Base-by-base conservation (phyloP, 1,284 basidiomycete species). In the Malassezia equina region DNA sequence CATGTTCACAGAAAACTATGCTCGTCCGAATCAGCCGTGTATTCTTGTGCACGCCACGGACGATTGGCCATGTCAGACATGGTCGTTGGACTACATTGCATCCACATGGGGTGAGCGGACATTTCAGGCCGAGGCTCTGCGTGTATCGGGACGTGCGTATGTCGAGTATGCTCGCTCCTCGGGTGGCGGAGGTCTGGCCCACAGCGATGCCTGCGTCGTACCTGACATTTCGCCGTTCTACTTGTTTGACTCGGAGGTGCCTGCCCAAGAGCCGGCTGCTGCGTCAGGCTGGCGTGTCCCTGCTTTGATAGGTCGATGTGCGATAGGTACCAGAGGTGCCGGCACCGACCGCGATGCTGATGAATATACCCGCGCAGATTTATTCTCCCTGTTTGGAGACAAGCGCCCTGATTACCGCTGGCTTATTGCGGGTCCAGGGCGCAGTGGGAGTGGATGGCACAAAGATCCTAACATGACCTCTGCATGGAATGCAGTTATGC, bases 401-500 rank as follows among this genome's bases (percentile, higher is more conserved):
- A 36, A 58, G 41, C 59, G 68, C 15, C 68, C 68, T 7, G 68
- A 71, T 33, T 63, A 67, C 40, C 63, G 68, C 7, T 71, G 68
- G 68, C 63, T 71, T 34, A 69, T 71, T 21, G 68, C 68, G 7
- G 68, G 68, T 1, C 68, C 68, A 2, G 58, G 55, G 2, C 56
- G 66, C 17, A 67, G 63, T 47, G 68, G 68, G 11, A 63, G 61
- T 33, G 62, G 67, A 11, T 71, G 67, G 66, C 69, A 72, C 58
- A 74, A 75, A 57, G 76, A 77, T 41, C 76, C 76, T 1, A 77
- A 77, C 52, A 65, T 64, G 28, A 77, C 76, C 3, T 74, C 71
- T 9, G 77, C 77, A 3, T 78, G 77, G 77, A 78, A 78, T 53
- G 76, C 77, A 2, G 73, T 77, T n/a, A 60, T 76, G 11, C 62